Evolutionary conservation across 306 rosid species (phyloP).

Genomic region (Cucumis hystrix): DNA sequence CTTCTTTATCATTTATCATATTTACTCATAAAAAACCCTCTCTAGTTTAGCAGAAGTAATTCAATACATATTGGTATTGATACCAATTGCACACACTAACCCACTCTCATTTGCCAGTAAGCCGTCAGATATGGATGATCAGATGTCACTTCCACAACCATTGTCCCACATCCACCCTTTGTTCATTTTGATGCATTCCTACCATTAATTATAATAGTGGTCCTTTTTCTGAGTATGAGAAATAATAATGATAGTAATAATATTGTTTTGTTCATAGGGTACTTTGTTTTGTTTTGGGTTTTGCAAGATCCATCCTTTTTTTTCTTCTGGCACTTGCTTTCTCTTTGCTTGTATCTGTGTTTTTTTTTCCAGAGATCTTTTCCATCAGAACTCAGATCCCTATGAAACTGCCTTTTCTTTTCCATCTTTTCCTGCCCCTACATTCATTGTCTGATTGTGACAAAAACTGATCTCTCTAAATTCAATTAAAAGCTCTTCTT

Average conservation of each 20-base stretch:
- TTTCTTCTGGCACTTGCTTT: not conserved
- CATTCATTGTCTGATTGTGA: not conserved
- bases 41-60: not conserved
- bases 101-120: not conserved
- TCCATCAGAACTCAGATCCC: constrained; percentile 8
- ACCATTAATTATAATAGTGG: not conserved
- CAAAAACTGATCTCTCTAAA: not conserved
- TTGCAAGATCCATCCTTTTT: not conserved
- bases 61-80: not conserved
- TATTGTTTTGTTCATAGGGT: not conserved
- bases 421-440: not conserved
- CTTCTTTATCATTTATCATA: not conserved
- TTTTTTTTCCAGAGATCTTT: not conserved
- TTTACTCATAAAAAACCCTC: not conserved
- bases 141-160: not conserved
- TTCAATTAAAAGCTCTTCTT: not conserved
- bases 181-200: not conserved
- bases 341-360: constrained; percentile 1
- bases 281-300: constrained; percentile 1
- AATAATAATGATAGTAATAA: not conserved
- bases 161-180: not conserved
- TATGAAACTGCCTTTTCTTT: not conserved
- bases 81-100: not conserved
- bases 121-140: not conserved
- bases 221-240: not conserved